These are phyloP conservation scores for Mycocentrospora acerina DNA, from an alignment of 2,329 filamentous ascomycete species.

Conservation along the genomic window DNA sequence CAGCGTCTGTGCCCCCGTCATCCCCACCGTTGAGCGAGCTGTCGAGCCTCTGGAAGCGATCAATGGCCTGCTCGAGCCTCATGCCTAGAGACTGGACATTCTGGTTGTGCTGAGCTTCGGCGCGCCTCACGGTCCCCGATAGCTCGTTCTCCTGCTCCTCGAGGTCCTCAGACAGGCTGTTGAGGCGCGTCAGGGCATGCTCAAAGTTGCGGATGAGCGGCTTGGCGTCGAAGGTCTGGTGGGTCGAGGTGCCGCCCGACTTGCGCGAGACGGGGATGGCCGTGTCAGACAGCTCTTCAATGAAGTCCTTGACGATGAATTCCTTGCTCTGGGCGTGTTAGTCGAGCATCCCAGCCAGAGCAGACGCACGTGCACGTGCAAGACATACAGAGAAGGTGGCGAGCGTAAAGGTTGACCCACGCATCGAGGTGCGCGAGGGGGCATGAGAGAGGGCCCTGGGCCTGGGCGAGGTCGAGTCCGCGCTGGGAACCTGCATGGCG, in stretches of 20 bases:
- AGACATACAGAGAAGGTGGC: conserved; percentile 63
- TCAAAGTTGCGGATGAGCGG: conserved; percentile 96
- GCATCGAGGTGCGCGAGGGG: conserved; percentile 42
- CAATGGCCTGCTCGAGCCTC: conserved; percentile 89
- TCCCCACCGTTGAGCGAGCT: conserved; percentile 71
- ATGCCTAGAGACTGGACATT: conserved; percentile 84
- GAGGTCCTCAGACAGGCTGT: conserved; percentile 75
- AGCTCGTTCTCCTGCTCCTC: conserved; percentile 90
- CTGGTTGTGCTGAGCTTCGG: conserved; percentile 87
- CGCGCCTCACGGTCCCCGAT: conserved; percentile 82
- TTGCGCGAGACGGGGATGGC: conserved; percentile 78
- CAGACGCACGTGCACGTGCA: not conserved
- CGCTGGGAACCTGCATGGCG: conserved; percentile 38
- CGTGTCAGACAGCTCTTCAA: conserved; percentile 86
- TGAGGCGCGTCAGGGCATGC: conserved; percentile 68
- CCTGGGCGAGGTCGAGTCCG: conserved; percentile 45
- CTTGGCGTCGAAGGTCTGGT: conserved; percentile 80
- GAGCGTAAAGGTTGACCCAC: conserved; percentile 74
- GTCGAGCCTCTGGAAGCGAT: conserved; percentile 88
- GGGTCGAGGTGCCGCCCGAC: conserved; percentile 59
- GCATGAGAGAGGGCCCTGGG: conserved; percentile 36
- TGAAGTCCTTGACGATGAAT: conserved; percentile 97
- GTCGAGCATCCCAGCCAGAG: not conserved
- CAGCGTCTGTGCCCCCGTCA: conserved; percentile 56
- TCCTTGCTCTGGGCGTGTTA: conserved; percentile 55